phyloP scores from a whole-genome alignment of 2,329 filamentous ascomycete species.

The Fusarium haematococcum region DNA sequence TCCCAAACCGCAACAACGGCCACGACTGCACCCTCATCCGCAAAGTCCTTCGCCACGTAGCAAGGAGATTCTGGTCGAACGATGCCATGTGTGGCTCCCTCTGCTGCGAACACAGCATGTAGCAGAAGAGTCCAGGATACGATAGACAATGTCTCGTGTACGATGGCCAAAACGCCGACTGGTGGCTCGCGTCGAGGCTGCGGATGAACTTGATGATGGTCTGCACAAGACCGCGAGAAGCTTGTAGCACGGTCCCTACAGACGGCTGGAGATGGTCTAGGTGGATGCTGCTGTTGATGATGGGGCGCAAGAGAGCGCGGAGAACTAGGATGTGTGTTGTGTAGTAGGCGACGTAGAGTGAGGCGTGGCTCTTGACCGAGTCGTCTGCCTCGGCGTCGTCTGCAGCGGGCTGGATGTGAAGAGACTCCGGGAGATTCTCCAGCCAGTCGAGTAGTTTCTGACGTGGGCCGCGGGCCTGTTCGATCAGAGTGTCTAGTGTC shows the following conservation, averaged over 20 bases:
- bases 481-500: background rate
- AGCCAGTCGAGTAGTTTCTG: background rate
- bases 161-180: background rate
- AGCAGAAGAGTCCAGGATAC: background rate
- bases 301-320: background rate
- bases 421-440: background rate
- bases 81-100: background rate
- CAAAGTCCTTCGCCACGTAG: background rate
- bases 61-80: background rate
- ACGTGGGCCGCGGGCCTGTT: background rate
- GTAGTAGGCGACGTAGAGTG: background rate
- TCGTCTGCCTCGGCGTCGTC: background rate
- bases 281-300: background rate
- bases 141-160: background rate
- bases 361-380: background rate
- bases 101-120: background rate
- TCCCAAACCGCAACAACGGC: constrained; percentile 34
- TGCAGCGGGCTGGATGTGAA: background rate
- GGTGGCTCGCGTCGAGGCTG: background rate
- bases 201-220: background rate
- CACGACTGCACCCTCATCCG: constrained; percentile 34
- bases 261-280: background rate
- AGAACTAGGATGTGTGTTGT: background rate
- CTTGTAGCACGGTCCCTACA: background rate
- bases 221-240: background rate